Conservation (phyloP, 2,329 filamentous ascomycete genomes). For the Ceratocystis variospora region DNA sequence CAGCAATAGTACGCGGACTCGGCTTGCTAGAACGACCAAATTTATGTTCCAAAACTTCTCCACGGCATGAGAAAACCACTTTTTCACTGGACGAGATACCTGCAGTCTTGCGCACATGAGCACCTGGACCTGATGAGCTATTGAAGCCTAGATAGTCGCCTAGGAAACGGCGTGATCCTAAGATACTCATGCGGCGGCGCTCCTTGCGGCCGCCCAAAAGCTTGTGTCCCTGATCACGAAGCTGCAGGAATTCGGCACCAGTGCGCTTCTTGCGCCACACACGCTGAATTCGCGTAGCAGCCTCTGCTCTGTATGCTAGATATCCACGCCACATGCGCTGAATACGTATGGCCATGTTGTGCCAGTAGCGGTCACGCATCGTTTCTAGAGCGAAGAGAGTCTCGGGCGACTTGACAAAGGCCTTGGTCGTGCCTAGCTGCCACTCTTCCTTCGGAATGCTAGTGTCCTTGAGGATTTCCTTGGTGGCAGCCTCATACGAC, state of each 20-base stretch:
- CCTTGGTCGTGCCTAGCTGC: slow-evolving; percentile 93
- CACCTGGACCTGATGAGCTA: slow-evolving; percentile 63
- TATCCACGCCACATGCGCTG: slow-evolving; percentile 97
- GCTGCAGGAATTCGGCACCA: slow-evolving; percentile 74
- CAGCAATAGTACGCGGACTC: slow-evolving; percentile 67
- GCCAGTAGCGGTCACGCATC: slow-evolving; percentile 97
- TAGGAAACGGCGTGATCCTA: slow-evolving; percentile 83
- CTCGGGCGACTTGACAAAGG: slow-evolving; percentile 96
- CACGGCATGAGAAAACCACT: slow-evolving; percentile 78
- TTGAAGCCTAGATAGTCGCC: slow-evolving; percentile 90
- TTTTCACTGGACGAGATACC: slow-evolving; percentile 59
- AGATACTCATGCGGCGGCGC: slow-evolving; percentile 73
- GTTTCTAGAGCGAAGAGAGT: slow-evolving; percentile 93
- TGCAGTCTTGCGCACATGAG: slow-evolving; percentile 63
- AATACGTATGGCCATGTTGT: slow-evolving; percentile 97
- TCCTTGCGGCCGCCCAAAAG: slow-evolving; percentile 79
- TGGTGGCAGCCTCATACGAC: slow-evolving; percentile 71
- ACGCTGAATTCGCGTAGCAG: slow-evolving; percentile 82
- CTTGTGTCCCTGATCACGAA: slow-evolving; percentile 76
- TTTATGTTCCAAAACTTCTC: slow-evolving; percentile 81
- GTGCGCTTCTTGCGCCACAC: slow-evolving; percentile 92
- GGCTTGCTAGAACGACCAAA: slow-evolving; percentile 93
- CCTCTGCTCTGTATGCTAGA: slow-evolving; percentile 80
- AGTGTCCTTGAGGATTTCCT: slow-evolving; percentile 89
- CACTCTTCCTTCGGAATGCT: slow-evolving; percentile 91